Conservation (phyloP, 768 basidiomycete genomes). For the Phaffia australis region DNA sequence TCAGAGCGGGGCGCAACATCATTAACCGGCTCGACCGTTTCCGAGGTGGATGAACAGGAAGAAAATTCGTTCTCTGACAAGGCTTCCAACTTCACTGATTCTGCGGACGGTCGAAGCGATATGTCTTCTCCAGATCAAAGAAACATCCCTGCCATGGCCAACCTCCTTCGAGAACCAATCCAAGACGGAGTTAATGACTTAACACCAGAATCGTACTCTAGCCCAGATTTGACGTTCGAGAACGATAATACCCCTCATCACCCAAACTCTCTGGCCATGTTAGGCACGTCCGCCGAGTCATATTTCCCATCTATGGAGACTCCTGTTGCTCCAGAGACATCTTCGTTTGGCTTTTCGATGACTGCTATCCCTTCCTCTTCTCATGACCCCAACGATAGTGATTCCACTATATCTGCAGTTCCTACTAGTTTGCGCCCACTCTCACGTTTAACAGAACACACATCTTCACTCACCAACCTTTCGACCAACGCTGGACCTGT, state of each 20-base stretch:
- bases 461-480: constrained; percentile 29
- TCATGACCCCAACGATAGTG: constrained; percentile 35
- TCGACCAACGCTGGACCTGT: no score
- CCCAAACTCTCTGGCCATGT: background rate
- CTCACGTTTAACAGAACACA: constrained; percentile 33
- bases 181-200: no score
- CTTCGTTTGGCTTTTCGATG: background rate
- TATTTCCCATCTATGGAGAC: background rate
- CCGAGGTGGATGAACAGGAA: constrained; percentile 35
- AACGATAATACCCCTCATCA: background rate
- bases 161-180: background rate
- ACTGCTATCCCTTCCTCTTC: background rate
- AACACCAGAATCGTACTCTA: background rate
- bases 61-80: constrained; percentile 2
- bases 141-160: background rate
- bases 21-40: constrained; percentile 33
- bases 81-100: constrained; percentile 14
- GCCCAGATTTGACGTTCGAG: background rate
- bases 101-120: background rate
- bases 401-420: constrained; percentile 40
- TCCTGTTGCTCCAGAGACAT: background rate
- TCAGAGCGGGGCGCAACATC: constrained; percentile 30
- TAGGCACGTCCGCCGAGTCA: background rate
- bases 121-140: background rate
- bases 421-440: constrained; percentile 21